These are phyloP conservation scores for Lentinula edodes DNA, from an alignment of 768 basidiomycete genomes.

Conservation along the genomic window DNA sequence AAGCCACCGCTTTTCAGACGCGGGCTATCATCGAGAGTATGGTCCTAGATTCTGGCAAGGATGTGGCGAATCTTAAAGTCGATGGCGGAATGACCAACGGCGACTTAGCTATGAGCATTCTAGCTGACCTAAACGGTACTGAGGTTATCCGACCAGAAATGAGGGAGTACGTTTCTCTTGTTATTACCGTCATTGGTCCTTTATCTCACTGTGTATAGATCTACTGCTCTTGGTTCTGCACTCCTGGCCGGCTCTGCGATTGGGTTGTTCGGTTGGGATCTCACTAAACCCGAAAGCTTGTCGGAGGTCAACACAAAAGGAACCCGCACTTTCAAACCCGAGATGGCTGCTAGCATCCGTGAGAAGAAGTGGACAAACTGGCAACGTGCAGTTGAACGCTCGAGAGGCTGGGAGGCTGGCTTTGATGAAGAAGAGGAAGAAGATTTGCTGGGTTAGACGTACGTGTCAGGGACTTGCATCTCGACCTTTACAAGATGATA, in stretches of 20 bases:
- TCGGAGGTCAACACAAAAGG: slow-evolving; percentile 83
- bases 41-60: slow-evolving; percentile 76
- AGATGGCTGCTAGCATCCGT: slow-evolving; percentile 46
- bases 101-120: slow-evolving; percentile 78
- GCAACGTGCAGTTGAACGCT: slow-evolving; percentile 85
- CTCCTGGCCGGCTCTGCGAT: slow-evolving; percentile 89
- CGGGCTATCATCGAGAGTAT: slow-evolving; percentile 94
- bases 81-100: slow-evolving; percentile 98
- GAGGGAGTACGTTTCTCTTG: slow-evolving; percentile 69
- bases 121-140: slow-evolving; percentile 89
- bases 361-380: slow-evolving; percentile 71
- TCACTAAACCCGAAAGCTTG: slow-evolving; percentile 80
- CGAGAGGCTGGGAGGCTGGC: slow-evolving; percentile 64
- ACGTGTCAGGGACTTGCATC: not conserved
- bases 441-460: not conserved
- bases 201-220: slow-evolving; percentile 37
- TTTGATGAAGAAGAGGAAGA: not conserved
- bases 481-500: not conserved
- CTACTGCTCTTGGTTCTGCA: slow-evolving; percentile 95
- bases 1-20: slow-evolving; percentile 95
- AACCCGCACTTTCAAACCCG: slow-evolving; percentile 62
- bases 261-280: slow-evolving; percentile 87
- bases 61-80: slow-evolving; percentile 83
- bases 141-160: slow-evolving; percentile 90
- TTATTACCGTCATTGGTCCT: not conserved